Percentiles rank a stretch among this genome's conserved stretches.
Conservation (phyloP, 148 eudicot species). For the Nyssa sinensis region DNA sequence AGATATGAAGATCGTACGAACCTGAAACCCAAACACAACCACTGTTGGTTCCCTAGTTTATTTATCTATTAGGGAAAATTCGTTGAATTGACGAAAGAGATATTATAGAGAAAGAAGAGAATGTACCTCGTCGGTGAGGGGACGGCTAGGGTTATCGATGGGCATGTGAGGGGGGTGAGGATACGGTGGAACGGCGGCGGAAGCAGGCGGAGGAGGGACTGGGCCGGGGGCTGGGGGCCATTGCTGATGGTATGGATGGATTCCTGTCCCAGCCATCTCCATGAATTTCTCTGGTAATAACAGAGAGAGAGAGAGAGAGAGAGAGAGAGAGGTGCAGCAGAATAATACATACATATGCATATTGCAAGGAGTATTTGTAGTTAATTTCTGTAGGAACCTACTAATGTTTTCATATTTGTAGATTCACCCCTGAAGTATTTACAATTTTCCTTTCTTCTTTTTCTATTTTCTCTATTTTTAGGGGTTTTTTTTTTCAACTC, state of each 20-base stretch:
- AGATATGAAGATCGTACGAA: conserved; percentile 84
- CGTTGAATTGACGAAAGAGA: not conserved
- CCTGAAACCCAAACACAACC: conserved; percentile 27
- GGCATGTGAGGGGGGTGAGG: conserved; percentile 33
- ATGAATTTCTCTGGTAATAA: not conserved
- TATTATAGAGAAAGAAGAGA: not conserved
- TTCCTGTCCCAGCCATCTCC: conserved; percentile 57
- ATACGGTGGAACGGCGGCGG: conserved; percentile 29
- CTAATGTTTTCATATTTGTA: not conserved
- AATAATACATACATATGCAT: too few relatives aligned
- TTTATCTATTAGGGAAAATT: not conserved
- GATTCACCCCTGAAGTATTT: not conserved
- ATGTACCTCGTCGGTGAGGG: conserved; percentile 38
- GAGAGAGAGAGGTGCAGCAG: not conserved
- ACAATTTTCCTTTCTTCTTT: not conserved
- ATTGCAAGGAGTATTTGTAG: not conserved
- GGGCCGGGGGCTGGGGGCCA: conserved; percentile 20
- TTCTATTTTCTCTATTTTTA: too few relatives aligned
- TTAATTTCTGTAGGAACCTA: not conserved
- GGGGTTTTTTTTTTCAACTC: too few relatives aligned
- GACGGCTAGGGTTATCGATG: conserved; percentile 32
- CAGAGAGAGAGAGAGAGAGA: not conserved
- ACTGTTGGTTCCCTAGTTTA: not conserved
- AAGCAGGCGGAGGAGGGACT: conserved; percentile 40
- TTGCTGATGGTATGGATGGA: conserved; percentile 56